These are phyloP conservation scores for Ogataea dorogensis DNA, from an alignment of 805 yeast species.

Conservation along the genomic window DNA sequence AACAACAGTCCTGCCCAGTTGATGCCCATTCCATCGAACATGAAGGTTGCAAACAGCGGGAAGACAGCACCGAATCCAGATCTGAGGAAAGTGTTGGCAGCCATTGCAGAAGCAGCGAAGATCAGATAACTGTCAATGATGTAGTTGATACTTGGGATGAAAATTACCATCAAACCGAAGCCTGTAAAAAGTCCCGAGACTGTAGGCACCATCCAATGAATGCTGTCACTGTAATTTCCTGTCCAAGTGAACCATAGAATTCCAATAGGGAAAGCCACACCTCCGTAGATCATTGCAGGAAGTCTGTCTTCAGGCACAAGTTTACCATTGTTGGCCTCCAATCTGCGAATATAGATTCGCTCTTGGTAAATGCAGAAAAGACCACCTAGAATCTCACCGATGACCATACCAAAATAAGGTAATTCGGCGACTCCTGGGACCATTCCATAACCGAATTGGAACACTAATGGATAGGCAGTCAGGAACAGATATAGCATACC, in stretches of 20 bases:
- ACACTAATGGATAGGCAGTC: slow-evolving; percentile 74
- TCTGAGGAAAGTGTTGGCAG: slow-evolving; percentile 62
- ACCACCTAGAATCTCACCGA: slow-evolving; percentile 67
- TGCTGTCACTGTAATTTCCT: slow-evolving; percentile 64
- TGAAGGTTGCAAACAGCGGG: slow-evolving; percentile 68
- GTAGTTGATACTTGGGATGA: slow-evolving; percentile 68
- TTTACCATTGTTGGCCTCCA: slow-evolving; percentile 52
- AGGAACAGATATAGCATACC: slow-evolving; percentile 74
- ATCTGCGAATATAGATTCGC: slow-evolving; percentile 44
- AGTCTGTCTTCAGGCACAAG: slow-evolving; percentile 80
- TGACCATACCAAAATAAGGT: slow-evolving; percentile 74
- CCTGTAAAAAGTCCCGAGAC: slow-evolving; percentile 64
- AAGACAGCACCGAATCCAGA: slow-evolving; percentile 67
- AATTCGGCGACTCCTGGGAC: slow-evolving; percentile 64
- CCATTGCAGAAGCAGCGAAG: slow-evolving; percentile 67
- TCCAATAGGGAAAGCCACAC: slow-evolving; percentile 71
- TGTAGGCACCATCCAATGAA: slow-evolving; percentile 84
- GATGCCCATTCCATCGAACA: slow-evolving; percentile 67
- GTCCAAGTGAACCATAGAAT: slow-evolving; percentile 88
- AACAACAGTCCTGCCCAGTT: slow-evolving; percentile 79
- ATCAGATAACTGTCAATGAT: slow-evolving; percentile 67
- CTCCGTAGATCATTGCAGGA: slow-evolving; percentile 72
- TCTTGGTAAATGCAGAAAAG: slow-evolving; percentile 53
- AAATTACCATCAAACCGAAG: slow-evolving; percentile 64
- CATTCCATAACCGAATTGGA: slow-evolving; percentile 60